A percentile compares a stretch with the other conserved stretches of the same genome.
Conservation (phyloP, 345 rosid genomes). For the Cardamine occulta region DNA sequence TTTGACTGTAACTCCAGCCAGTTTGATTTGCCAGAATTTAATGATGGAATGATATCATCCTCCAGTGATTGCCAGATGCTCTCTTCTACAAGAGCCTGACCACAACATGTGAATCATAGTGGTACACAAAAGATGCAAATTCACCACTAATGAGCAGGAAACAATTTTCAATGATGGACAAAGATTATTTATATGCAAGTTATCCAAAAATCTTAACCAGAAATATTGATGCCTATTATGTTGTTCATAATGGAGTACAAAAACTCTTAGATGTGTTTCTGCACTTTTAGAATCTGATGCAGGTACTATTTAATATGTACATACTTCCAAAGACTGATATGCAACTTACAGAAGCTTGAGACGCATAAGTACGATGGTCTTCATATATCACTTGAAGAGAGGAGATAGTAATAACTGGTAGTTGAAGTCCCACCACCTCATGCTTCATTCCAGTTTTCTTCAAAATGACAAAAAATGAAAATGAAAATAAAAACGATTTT, state of each 20-base stretch:
- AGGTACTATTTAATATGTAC: constrained; percentile 5
- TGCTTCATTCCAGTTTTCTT: constrained; percentile 88
- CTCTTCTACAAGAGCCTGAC: constrained; percentile 76
- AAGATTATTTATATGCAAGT: constrained; percentile 18
- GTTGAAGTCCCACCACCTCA: constrained; percentile 72
- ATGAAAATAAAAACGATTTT: neutral
- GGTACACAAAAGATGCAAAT: constrained; percentile 3
- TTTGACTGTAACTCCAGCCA: constrained; percentile 97
- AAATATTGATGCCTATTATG: constrained; percentile 23
- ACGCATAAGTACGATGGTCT: constrained; percentile 94
- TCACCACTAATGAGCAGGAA: constrained; percentile 26
- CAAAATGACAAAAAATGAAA: constrained; percentile 38
- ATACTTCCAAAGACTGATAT: constrained; percentile 17
- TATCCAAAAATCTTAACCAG: constrained; percentile 2
- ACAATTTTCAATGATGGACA: constrained; percentile 21
- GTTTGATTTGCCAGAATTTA: constrained; percentile 69
- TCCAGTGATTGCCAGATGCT: constrained; percentile 84
- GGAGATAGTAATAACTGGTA: constrained; percentile 77
- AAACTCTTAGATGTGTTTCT: neutral
- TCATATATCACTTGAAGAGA: constrained; percentile 85
- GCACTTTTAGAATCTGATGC: constrained; percentile 5
- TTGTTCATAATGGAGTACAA: constrained; percentile 10
- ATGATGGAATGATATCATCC: constrained; percentile 86
- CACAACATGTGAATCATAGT: constrained; percentile 26
- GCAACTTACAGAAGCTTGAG: constrained; percentile 80